These are phyloP conservation scores for Favolaschia claudopus DNA, from an alignment of 768 basidiomycete species.

Conservation along the genomic window DNA sequence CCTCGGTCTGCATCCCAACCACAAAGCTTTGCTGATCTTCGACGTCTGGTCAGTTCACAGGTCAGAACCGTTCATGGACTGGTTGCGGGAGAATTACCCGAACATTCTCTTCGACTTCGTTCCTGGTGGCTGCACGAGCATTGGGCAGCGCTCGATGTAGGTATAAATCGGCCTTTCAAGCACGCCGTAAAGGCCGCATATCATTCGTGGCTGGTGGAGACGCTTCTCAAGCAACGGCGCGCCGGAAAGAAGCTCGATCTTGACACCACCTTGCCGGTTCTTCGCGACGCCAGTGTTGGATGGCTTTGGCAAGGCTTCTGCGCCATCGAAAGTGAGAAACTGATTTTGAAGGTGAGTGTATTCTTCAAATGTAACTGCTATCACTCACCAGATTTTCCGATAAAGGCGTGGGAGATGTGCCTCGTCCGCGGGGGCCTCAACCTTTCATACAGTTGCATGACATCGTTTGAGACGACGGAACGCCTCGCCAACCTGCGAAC, in stretches of 20 bases:
- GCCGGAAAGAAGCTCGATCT: conserved; percentile 14
- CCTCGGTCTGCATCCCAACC: conserved; percentile 12
- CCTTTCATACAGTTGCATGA: conserved; percentile 23
- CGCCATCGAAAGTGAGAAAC: conserved; percentile 27
- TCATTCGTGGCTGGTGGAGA: conserved; percentile 8
- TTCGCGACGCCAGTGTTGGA: conserved; percentile 26
- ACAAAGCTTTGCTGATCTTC: conserved; percentile 28
- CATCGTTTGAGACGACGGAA: conserved; percentile 13
- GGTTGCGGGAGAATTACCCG: conserved; percentile 32
- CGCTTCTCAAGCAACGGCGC: conserved; percentile 2
- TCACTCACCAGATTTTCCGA: too few relatives aligned
- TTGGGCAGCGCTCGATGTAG: conserved; percentile 34
- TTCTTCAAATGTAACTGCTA: background rate
- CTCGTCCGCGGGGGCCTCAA: conserved; percentile 22
- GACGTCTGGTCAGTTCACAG: conserved; percentile 42
- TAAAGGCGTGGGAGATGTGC: conserved; percentile 28
- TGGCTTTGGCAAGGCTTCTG: conserved; percentile 33
- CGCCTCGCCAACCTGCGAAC: background rate
- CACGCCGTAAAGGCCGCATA: conserved; percentile 13
- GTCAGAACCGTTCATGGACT: conserved; percentile 33
- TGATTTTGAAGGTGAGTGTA: conserved; percentile 31
- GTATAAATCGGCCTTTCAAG: conserved; percentile 33
- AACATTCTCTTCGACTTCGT: conserved; percentile 31
- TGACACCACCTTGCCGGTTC: conserved; percentile 18
- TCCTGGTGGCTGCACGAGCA: conserved; percentile 33